phyloP scores from a whole-genome alignment of 495 filamentous ascomycete species.

The Podospora appendiculata region DNA sequence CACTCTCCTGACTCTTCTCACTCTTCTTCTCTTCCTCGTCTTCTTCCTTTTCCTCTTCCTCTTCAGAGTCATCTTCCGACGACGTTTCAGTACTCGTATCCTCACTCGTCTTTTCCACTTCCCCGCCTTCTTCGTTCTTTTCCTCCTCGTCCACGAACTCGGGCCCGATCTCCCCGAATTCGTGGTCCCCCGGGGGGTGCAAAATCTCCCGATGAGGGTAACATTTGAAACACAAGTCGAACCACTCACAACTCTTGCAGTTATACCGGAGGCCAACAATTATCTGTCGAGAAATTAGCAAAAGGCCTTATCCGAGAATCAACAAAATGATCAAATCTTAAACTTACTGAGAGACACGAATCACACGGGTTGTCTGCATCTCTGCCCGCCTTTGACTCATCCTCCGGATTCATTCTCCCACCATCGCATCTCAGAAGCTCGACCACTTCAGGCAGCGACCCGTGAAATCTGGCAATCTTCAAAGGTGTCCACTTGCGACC shows the following conservation, averaged over 20 bases:
- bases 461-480: slow-evolving; percentile 3
- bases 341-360: not conserved
- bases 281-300: not conserved
- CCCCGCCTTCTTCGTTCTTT: not conserved
- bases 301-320: not conserved
- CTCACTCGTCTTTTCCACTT: not conserved
- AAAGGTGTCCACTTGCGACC: not conserved
- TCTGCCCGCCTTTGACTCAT: not conserved
- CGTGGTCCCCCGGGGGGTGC: not conserved
- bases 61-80: slow-evolving; percentile 3
- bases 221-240: slow-evolving; percentile 3
- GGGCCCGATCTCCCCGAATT: not conserved
- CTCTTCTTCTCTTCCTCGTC: too few species aligned
- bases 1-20: not conserved
- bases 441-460: slow-evolving; percentile 1
- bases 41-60: not conserved
- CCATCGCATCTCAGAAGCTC: not conserved
- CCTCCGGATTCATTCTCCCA: not conserved
- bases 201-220: not conserved
- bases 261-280: slow-evolving; percentile 1
- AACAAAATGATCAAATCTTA: not conserved
- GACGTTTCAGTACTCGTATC: slow-evolving; percentile 1
- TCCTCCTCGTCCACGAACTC: not conserved
- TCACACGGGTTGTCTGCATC: not conserved
- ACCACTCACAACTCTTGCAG: slow-evolving; percentile 1